phyloP scores from a whole-genome alignment of 306 rosid species.

The Quercus mongolica region DNA sequence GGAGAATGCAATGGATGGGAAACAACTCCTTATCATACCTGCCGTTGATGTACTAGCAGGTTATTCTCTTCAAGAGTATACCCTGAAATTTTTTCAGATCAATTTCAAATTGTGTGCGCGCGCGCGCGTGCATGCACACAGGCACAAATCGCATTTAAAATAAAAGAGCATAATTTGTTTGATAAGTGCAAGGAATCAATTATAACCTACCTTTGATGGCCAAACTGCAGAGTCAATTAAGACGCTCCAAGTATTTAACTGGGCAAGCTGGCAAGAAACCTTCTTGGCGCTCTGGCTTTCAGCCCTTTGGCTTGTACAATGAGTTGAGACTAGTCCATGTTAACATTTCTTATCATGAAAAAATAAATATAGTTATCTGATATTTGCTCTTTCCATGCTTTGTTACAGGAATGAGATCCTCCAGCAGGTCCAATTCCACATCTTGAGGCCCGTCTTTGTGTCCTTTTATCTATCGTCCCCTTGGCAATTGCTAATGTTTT shows the following conservation, averaged over 20 bases:
- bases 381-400: slow-evolving; percentile 11
- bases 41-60: slow-evolving; percentile 60
- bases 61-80: slow-evolving; percentile 23
- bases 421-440: slow-evolving; percentile 77
- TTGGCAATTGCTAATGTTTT: slow-evolving; percentile 58
- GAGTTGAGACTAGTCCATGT: slow-evolving; percentile 58
- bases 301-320: slow-evolving; percentile 86
- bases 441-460: slow-evolving; percentile 66
- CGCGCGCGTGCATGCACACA: background rate
- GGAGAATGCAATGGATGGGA: slow-evolving; percentile 79
- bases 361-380: slow-evolving; percentile 9
- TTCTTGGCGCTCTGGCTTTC: slow-evolving; percentile 83
- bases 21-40: slow-evolving; percentile 60
- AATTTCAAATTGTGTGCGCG: background rate
- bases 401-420: slow-evolving; percentile 80
- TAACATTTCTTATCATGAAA: slow-evolving; percentile 20
- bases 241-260: slow-evolving; percentile 63
- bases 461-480: slow-evolving; percentile 68
- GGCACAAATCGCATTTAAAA: background rate
- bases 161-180: background rate
- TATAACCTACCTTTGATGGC: slow-evolving; percentile 28
- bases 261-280: slow-evolving; percentile 84
- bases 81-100: slow-evolving; percentile 14
- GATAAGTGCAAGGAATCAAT: slow-evolving; percentile 18
- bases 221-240: slow-evolving; percentile 60